Evolutionary conservation across 2,329 filamentous ascomycete species (phyloP), one percentile per base, ranked within the genome.

Genomic region (Dactylellina parvicollis): DNA sequence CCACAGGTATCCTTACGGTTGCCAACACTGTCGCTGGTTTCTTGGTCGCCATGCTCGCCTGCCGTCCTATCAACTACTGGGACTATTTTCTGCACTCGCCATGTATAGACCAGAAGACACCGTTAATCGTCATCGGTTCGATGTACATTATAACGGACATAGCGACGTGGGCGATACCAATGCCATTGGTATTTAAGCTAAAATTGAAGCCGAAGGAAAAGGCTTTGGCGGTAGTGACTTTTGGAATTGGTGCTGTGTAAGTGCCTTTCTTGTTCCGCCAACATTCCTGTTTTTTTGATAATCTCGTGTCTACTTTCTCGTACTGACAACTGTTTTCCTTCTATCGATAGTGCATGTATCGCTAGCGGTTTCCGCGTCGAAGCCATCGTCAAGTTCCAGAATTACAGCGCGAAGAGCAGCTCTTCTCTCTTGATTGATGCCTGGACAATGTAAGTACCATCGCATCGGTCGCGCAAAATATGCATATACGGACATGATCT

Each of bases 381-480:
- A 9, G 38, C 61, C 1, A 55, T 67, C 26, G 59, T 57, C n/a
- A 42, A 57, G 18, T 50, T 28, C 9, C 20, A 47, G 2, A 50
- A 18, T n/a, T 59, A 59, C 16, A 42, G 40, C 14, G 50, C 44
- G 14, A 18, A 50, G 16, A 59, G 52, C 12, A 65, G 34, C 12
- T 57, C 50, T 2, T 38, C 47, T 3, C 4, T 56, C 4, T 9
- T 55, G 14, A 67, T 67, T 24, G 50, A 57, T 50, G 52, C 50
- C 7, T 67, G 62, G 62, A 67, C 62, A 44, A 67, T 67, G 62
- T 67, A 50, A 42, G 62, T 32, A 38, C 3, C n/a, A 16, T 28
- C 28, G 9, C 26, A 36, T 36, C 18, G 20, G 14, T 20, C 26
- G 4, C 26, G 26, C 14, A 3, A 42, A 14, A 9, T 38, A 30